A percentile compares a stretch with the other conserved stretches of the same genome.
These are phyloP conservation scores for Globisporangium viniferum DNA, from an alignment of 352 stramenopile species.

Conservation along the genomic window DNA sequence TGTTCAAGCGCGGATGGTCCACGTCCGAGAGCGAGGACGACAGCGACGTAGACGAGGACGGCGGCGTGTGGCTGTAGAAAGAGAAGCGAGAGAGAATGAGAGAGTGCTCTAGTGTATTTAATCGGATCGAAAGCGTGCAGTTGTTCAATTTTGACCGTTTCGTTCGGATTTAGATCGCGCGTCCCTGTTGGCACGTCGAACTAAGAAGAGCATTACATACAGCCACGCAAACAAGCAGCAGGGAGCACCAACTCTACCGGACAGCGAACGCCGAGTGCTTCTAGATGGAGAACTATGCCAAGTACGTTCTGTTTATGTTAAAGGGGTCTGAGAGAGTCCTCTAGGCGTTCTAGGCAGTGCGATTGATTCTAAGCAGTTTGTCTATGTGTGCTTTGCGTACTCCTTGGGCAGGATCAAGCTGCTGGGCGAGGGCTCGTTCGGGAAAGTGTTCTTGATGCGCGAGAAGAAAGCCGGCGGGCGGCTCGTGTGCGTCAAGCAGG, in stretches of 20 bases:
- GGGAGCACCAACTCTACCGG: too few species aligned
- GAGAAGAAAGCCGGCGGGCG: constrained; percentile 58
- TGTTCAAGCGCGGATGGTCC: constrained; percentile 12
- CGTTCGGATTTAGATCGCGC: not conserved
- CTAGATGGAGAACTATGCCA: constrained; percentile 48
- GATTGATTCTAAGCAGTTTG: not conserved
- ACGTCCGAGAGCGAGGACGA: constrained; percentile 27
- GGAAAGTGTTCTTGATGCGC: constrained; percentile 87
- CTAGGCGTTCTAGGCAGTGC: not conserved
- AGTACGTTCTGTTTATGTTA: constrained; percentile 15
- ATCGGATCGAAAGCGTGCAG: not conserved
- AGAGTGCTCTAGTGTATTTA: constrained; percentile 2
- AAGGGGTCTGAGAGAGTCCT: not conserved
- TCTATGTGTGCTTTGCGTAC: not conserved
- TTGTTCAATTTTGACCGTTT: not conserved
- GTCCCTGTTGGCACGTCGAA: not conserved
- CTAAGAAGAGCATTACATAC: not conserved
- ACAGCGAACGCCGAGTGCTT: not conserved
- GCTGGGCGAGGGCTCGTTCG: constrained; percentile 89
- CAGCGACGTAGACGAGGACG: constrained; percentile 39
- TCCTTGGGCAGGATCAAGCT: constrained; percentile 37
- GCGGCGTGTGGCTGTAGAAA: constrained; percentile 55
- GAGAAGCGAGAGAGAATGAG: too few species aligned
- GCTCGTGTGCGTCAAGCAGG: constrained; percentile 88
- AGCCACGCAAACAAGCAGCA: not conserved